A percentile compares a stretch with the other conserved stretches of the same genome.
Evolutionary conservation across 257 asterid species (phyloP).

Genomic region (Solanum ossicruentum): DNA sequence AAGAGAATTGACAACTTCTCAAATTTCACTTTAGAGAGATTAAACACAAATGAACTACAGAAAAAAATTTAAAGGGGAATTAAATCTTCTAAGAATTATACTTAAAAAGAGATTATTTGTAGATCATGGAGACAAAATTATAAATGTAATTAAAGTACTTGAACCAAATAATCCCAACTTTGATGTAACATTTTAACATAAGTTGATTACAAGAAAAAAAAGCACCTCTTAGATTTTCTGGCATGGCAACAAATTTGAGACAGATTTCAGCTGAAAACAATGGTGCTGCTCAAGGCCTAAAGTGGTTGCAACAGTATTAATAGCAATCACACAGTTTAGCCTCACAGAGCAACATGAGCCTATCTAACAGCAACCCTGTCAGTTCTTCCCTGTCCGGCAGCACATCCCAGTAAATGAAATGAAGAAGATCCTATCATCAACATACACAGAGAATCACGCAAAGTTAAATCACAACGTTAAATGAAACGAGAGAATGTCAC

Average conservation of each 20-base stretch:
- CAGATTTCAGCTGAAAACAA: slow-evolving; percentile 81
- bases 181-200: neutral
- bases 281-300: slow-evolving; percentile 92
- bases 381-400: slow-evolving; percentile 83
- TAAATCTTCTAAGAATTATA: neutral
- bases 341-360: slow-evolving; percentile 87
- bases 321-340: slow-evolving; percentile 70
- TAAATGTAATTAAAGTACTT: neutral
- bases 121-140: neutral
- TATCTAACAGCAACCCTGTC: slow-evolving; percentile 68
- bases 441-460: slow-evolving; percentile 2
- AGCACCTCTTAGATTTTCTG: slow-evolving; percentile 76
- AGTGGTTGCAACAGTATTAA: slow-evolving; percentile 91
- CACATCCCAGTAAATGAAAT: slow-evolving; percentile 78
- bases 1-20: neutral
- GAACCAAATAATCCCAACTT: neutral
- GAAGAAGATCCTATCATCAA: slow-evolving; percentile 59
- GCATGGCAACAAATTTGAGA: slow-evolving; percentile 69
- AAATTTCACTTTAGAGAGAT: neutral
- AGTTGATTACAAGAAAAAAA: neutral
- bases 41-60: neutral
- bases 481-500: neutral
- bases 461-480: neutral
- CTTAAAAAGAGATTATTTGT: neutral
- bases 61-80: neutral